Percentiles rank a stretch among this genome's conserved stretches.
Evolutionary conservation across 352 stramenopile genomes (phyloP).

Genomic region (Peronospora destructor): DNA sequence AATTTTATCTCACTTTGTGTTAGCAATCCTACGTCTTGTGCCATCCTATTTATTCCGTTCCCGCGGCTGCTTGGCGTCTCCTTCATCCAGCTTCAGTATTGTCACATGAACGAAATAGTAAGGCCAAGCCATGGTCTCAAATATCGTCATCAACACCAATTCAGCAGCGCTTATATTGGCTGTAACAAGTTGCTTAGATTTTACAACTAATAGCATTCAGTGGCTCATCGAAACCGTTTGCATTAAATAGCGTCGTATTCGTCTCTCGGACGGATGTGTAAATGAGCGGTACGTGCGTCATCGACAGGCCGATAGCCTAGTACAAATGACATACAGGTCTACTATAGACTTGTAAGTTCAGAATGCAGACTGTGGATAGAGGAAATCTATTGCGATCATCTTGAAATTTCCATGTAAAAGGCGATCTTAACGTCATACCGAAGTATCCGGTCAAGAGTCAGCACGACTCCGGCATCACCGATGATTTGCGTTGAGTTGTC

Average conservation of each 20-base stretch:
- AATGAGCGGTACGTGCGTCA: constrained; percentile 10
- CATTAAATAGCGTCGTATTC: constrained; percentile 4
- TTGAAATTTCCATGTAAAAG: not conserved
- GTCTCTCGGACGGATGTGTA: not conserved
- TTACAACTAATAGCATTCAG: not conserved
- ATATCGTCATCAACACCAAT: not conserved
- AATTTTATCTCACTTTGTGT: too few relatives aligned
- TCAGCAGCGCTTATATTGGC: not conserved
- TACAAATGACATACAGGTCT: not conserved
- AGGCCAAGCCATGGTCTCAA: not conserved
- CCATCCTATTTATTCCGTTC: too few relatives aligned
- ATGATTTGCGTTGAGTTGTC: constrained; percentile 18
- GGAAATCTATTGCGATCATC: not conserved
- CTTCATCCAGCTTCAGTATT: too few relatives aligned
- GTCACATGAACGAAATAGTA: too few relatives aligned
- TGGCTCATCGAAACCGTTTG: constrained; percentile 6
- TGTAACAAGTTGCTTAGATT: not conserved
- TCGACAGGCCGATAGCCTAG: constrained; percentile 3
- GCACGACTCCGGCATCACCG: not conserved
- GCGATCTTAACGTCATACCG: constrained; percentile 7
- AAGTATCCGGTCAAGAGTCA: constrained; percentile 26
- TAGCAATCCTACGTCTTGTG: too few relatives aligned
- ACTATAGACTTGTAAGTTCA: not conserved
- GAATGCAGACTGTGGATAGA: not conserved
- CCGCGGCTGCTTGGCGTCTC: too few relatives aligned